Evolutionary conservation across 805 yeast species (phyloP), one percentile per base, ranked within the genome.

Genomic region (Lipomyces lipofer): DNA sequence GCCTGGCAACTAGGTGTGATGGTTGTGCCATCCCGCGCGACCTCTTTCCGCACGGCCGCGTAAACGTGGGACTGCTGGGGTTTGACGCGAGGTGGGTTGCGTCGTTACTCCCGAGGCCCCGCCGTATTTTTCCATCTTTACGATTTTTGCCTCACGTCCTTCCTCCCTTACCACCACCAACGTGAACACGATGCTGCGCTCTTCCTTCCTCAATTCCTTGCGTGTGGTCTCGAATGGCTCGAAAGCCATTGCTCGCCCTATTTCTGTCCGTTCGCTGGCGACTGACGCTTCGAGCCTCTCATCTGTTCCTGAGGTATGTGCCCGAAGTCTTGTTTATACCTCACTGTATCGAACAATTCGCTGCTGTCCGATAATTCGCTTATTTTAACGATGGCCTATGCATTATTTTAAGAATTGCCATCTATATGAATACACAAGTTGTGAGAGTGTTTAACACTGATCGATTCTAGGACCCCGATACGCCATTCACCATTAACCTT

Each of bases 401-500:
- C n/a, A n/a, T n/a, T n/a, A n/a, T n/a, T n/a, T n/a, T n/a, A n/a
- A n/a, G n/a, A n/a, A n/a, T n/a, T n/a, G n/a, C n/a, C n/a, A n/a
- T n/a, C n/a, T n/a, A n/a, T n/a, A n/a, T n/a, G n/a, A n/a, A n/a
- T n/a, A n/a, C n/a, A n/a, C n/a, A n/a, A n/a, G n/a, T n/a, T n/a
- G n/a, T n/a, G n/a, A n/a, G n/a, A n/a, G n/a, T n/a, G n/a, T n/a
- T n/a, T n/a, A n/a, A n/a, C n/a, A n/a, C n/a, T n/a, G n/a, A 19
- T 22, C 21, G 24, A 9, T 17, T 27, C 8, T 39, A 57, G 61
- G 61, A 57, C 29, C 45, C 54, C 19, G 56, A 57, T 30, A 42
- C 52, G 24, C 56, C 59, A 4, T 60, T 66, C 65, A 66, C 64
- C 40, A 58, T 73, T 49, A 44, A 63, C 30, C 79, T 92, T 60